A percentile compares a stretch with the other conserved stretches of the same genome.
Evolutionary conservation across 139 green algal species (phyloP).

Genomic region (Chlamydomonas sp.): DNA sequence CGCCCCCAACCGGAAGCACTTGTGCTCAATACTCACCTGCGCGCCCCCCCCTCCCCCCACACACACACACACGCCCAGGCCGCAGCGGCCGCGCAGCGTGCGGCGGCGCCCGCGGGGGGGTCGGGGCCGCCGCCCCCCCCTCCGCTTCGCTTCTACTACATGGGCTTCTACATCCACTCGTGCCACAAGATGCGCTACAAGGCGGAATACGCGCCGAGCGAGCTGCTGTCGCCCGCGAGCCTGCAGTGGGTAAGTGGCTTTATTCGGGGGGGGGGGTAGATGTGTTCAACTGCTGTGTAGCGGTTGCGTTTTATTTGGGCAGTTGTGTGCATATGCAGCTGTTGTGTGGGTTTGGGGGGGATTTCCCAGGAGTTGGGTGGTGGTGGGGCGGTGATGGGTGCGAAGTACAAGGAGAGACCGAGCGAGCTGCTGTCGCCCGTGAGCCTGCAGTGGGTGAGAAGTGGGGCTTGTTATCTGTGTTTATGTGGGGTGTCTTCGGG

Average conservation of each 20-base stretch:
- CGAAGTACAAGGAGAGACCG: background rate
- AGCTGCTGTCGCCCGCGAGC: slow-evolving; percentile 78
- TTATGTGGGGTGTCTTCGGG: background rate
- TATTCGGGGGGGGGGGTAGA: background rate
- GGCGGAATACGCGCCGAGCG: slow-evolving; percentile 74
- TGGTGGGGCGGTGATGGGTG: background rate
- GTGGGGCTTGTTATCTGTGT: background rate
- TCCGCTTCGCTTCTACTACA: slow-evolving; percentile 80
- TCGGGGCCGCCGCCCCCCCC: background rate
- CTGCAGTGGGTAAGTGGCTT: slow-evolving; percentile 21
- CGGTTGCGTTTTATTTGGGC: too few species aligned
- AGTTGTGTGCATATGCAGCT: too few species aligned
- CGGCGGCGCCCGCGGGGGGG: background rate
- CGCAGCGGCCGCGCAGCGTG: background rate
- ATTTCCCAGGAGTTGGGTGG: background rate
- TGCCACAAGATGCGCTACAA: slow-evolving; percentile 84
- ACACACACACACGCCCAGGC: background rate
- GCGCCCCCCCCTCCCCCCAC: too few species aligned
- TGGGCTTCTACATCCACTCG: slow-evolving; percentile 92
- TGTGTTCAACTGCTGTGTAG: background rate
- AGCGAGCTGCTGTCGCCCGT: slow-evolving; percentile 83
- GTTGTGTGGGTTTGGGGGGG: too few species aligned
- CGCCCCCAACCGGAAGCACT: too few species aligned
- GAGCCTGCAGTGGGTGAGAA: slow-evolving; percentile 21
- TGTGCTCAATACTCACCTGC: too few species aligned